These are phyloP conservation scores for Helianthus tuberosus DNA, from an alignment of 129 eudicot species.

Conservation along the genomic window DNA sequence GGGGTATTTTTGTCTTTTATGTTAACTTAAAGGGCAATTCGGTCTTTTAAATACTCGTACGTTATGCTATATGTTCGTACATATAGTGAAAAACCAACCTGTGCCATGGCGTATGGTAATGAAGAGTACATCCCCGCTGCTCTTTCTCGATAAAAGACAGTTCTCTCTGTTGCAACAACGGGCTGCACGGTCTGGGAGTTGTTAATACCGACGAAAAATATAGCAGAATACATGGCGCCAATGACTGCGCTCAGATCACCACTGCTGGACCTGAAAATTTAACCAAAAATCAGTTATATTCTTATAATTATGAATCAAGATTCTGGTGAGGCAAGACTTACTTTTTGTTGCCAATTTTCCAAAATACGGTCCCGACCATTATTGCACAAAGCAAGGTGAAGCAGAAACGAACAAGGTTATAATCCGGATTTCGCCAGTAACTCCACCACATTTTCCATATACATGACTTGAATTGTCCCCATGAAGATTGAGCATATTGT, in stretches of 20 bases:
- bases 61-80: no score
- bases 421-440: conserved; percentile 91
- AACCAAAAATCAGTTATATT: not conserved
- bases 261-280: conserved; percentile 42
- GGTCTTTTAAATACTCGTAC: no score
- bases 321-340: conserved; percentile 4
- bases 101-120: conserved; percentile 62
- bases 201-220: conserved; percentile 55
- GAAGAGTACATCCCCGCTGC: conserved; percentile 76
- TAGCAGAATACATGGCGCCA: conserved; percentile 65
- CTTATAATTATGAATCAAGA: not conserved
- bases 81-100: conserved; percentile 28
- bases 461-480: conserved; percentile 73
- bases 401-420: conserved; percentile 68
- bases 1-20: no score
- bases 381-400: conserved; percentile 66
- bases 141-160: conserved; percentile 64
- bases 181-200: conserved; percentile 64
- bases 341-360: conserved; percentile 71
- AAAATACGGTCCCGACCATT: conserved; percentile 68
- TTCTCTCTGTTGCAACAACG: conserved; percentile 63
- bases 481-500: conserved; percentile 58
- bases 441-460: conserved; percentile 83
- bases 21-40: no score
- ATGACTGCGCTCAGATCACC: conserved; percentile 43